phyloP scores from a whole-genome alignment of 768 basidiomycete species.

The Hortiboletus flavorubellus region DNA sequence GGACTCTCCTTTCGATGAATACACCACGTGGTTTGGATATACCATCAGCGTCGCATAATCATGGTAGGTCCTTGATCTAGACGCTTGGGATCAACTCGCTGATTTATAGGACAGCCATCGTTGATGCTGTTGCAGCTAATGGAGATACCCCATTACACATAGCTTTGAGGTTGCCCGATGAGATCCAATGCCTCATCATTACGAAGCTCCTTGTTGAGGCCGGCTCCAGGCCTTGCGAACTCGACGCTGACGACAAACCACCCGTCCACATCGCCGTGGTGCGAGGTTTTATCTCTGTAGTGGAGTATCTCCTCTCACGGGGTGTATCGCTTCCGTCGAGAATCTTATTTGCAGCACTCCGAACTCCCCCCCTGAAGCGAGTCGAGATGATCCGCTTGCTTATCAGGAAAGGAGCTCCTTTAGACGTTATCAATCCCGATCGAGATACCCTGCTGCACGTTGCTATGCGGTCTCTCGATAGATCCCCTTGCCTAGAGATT shows the following conservation, averaged over 20 bases:
- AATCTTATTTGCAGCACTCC: not conserved
- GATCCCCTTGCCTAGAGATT: not conserved
- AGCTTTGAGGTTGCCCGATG: not conserved
- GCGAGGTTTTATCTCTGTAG: not conserved
- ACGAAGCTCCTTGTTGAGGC: not conserved
- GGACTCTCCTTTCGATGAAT: not conserved
- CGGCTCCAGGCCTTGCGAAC: not conserved
- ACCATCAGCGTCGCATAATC: too few species aligned
- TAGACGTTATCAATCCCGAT: not conserved
- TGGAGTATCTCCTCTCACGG: not conserved
- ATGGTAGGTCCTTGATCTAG: too few species aligned
- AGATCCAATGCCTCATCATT: not conserved
- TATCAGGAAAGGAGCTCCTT: not conserved
- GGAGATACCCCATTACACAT: not conserved
- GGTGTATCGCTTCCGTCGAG: not conserved
- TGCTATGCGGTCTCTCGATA: not conserved
- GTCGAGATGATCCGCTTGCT: slow-evolving; percentile 2
- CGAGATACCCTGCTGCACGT: not conserved
- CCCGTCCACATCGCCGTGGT: not conserved
- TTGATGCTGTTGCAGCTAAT: not conserved
- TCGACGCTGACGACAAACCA: not conserved
- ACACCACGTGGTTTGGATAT: not conserved
- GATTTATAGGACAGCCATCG: too few species aligned
- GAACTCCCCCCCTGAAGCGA: not conserved
- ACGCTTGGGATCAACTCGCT: too few species aligned